These are phyloP conservation scores for Platanus orientalis DNA, from an alignment of 164 flowering plant genomes.

Conservation along the genomic window DNA sequence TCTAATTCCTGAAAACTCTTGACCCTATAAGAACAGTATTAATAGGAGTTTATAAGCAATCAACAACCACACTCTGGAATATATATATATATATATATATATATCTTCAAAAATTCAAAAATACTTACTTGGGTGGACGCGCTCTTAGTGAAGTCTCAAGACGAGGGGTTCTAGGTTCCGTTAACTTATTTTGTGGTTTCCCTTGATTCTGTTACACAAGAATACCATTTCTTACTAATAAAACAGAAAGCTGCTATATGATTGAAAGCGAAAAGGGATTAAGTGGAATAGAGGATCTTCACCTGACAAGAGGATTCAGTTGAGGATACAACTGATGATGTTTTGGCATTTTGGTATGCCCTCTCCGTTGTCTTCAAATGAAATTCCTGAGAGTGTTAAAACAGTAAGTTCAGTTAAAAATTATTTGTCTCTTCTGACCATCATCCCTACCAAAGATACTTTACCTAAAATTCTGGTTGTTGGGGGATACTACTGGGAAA, in stretches of 20 bases:
- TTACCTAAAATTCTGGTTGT: slow-evolving; percentile 80
- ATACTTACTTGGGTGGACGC: slow-evolving; percentile 56
- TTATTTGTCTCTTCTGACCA: neutral
- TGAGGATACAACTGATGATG: slow-evolving; percentile 51
- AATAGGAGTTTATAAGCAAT: neutral
- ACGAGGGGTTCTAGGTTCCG: slow-evolving; percentile 72
- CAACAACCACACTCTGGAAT: too few relatives aligned
- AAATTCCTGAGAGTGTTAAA: slow-evolving; percentile 55
- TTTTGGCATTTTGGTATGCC: slow-evolving; percentile 64
- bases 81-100: too few relatives aligned
- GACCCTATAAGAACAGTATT: slow-evolving; percentile 20
- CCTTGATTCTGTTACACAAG: slow-evolving; percentile 33
- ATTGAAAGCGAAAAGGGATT: neutral
- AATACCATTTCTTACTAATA: neutral
- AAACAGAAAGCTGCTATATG: too few relatives aligned
- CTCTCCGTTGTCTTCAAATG: slow-evolving; percentile 83
- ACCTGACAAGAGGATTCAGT: slow-evolving; percentile 60
- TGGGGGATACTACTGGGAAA: slow-evolving; percentile 73
- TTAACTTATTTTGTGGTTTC: slow-evolving; percentile 48
- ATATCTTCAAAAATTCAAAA: neutral
- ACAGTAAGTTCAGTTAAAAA: neutral
- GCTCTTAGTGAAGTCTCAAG: slow-evolving; percentile 83
- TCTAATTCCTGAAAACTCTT: slow-evolving; percentile 74
- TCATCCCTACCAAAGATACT: neutral
- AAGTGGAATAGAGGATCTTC: neutral